Evolutionary conservation across 106 monocot species (phyloP), one percentile per base, ranked within the genome.

Genomic region (Dioscorea zingiberensis): DNA sequence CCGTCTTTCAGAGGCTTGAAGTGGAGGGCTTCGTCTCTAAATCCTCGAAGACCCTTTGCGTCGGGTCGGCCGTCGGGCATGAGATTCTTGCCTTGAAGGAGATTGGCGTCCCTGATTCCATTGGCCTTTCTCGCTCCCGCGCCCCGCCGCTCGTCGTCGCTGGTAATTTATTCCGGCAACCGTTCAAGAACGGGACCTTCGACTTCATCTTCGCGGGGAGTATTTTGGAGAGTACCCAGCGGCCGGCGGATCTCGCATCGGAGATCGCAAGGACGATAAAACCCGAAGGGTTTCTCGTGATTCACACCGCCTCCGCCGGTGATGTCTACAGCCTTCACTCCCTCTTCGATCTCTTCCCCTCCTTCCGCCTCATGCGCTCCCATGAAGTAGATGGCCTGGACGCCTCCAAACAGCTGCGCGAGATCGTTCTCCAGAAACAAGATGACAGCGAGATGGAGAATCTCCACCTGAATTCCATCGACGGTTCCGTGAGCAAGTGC

Each of bases 21-120:
- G 66, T 48, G 45, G 80, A 83, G 23, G 88, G 88, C 6, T 77
- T 78, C 63, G 77, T 93, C 24, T 79, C 87, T 25, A 55, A 55
- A 19, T 44, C 62, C 3, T 83, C 82, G 13, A 74, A 78, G 18
- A 54, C 80, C 14, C 70, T 93, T 21, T 88, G 83, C 62, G 55
- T 88, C 44, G 82, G 58, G 46, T 56, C 67, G 25, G 26, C 63
- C 10, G 66, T 19, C 11, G 89, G 85, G 3, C 66, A 82, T 25
- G 89, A 89, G 60, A 85, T 82, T 25, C 70, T 82, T 47, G 91
- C 84, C 21, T 63, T 91, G 24, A 80, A 78, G 57, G 91, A 86
- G 71, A 71, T 91, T 25, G 91, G 91, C 32, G 84, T 91, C 21
- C 12, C 66, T 25, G 76, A 76, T 46, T 74, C 81, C 16, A 48